Evolutionary conservation across 2,329 filamentous ascomycete species (phyloP).

Genomic region (Blastomyces parvus): DNA sequence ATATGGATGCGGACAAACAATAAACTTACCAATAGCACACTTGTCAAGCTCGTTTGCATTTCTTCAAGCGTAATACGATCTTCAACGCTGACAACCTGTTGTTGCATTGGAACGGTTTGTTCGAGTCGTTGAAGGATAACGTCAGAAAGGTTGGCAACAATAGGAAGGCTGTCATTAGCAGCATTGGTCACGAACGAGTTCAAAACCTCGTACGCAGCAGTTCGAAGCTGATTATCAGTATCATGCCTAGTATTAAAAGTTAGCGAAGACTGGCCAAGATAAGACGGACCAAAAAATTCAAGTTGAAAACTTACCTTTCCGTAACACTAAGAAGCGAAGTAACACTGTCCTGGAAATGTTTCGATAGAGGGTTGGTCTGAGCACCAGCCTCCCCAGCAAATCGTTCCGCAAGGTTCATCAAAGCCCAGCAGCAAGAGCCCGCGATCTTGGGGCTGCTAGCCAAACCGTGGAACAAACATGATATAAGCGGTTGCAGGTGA

Average conservation of each 20-base stretch:
- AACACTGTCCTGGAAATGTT: constrained; percentile 88
- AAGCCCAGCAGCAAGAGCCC: constrained; percentile 93
- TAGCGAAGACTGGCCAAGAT: constrained; percentile 11
- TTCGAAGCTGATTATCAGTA: constrained; percentile 79
- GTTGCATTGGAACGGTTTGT: constrained; percentile 78
- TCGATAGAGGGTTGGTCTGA: constrained; percentile 70
- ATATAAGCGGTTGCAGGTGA: constrained; percentile 77
- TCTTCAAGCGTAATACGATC: constrained; percentile 93
- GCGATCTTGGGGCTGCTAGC: constrained; percentile 94
- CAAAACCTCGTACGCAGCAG: constrained; percentile 92
- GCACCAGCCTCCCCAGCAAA: constrained; percentile 81
- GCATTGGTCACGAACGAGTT: constrained; percentile 90
- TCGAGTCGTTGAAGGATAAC: constrained; percentile 86
- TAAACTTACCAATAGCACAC: constrained; percentile 59
- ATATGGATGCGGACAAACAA: not conserved
- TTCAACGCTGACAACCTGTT: constrained; percentile 91
- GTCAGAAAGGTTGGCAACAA: constrained; percentile 73
- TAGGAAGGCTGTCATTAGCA: constrained; percentile 70
- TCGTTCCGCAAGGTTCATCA: constrained; percentile 96
- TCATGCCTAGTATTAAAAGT: constrained; percentile 43
- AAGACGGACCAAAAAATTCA: not conserved
- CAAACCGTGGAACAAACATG: constrained; percentile 79
- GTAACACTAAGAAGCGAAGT: constrained; percentile 77
- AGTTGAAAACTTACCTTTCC: constrained; percentile 46
- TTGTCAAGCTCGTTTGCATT: constrained; percentile 92